phyloP scores from a whole-genome alignment of 352 stramenopile species.

The Peronospora farinosa region DNA sequence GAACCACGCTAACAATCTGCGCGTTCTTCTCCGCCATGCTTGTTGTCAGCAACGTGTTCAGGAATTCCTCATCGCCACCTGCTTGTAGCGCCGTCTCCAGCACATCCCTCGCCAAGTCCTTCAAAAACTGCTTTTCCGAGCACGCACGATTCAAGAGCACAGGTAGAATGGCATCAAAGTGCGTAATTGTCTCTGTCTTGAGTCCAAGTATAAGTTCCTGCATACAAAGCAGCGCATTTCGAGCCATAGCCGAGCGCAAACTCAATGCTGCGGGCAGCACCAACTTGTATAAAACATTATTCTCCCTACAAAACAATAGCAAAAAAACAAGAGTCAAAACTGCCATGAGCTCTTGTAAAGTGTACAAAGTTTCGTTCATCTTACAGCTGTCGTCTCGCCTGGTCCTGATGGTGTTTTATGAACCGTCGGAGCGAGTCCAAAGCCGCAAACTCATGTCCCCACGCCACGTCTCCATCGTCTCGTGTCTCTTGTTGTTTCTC shows the following conservation, averaged over 20 bases:
- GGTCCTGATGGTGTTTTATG: constrained; percentile 29
- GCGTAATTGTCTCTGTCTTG: constrained; percentile 14
- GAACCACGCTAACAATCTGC: constrained; percentile 44
- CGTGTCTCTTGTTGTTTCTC: background rate
- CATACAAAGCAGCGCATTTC: constrained; percentile 61
- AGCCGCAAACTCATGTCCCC: constrained; percentile 38
- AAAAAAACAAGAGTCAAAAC: constrained; percentile 9
- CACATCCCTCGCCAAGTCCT: constrained; percentile 46
- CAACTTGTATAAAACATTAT: constrained; percentile 23
- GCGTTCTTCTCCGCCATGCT: constrained; percentile 42
- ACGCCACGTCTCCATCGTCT: constrained; percentile 25
- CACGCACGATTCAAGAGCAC: constrained; percentile 44
- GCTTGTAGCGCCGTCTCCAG: constrained; percentile 39
- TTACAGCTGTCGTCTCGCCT: constrained; percentile 30
- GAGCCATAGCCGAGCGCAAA: constrained; percentile 55
- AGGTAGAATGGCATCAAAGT: constrained; percentile 46
- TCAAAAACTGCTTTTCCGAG: constrained; percentile 75
- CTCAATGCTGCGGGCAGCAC: constrained; percentile 53
- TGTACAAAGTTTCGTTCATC: background rate
- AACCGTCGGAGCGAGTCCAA: constrained; percentile 43
- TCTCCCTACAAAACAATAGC: constrained; percentile 19
- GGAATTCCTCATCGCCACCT: constrained; percentile 25
- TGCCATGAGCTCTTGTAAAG: background rate
- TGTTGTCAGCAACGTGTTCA: constrained; percentile 26
- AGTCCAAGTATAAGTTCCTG: constrained; percentile 47